Evolutionary conservation across 352 stramenopile species (phyloP).

Genomic region (Phytophthora fragariaefolia): DNA sequence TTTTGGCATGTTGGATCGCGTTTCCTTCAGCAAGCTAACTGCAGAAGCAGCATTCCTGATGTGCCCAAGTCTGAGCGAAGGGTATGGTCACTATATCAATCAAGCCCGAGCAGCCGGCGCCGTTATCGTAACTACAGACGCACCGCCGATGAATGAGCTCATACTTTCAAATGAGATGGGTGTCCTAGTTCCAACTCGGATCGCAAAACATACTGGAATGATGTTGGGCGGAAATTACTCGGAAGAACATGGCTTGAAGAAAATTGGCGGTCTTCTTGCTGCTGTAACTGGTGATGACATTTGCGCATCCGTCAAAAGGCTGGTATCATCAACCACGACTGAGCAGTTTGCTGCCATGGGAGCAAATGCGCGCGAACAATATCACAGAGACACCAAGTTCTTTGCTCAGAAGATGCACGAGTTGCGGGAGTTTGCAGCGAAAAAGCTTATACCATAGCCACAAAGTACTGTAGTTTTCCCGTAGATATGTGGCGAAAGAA

Average conservation of each 20-base stretch:
- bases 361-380: neutral
- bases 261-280: neutral
- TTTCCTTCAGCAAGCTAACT: neutral
- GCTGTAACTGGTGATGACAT: neutral
- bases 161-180: neutral
- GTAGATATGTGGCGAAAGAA: too few species aligned
- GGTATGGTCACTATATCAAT: neutral
- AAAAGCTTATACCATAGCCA: neutral
- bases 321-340: neutral
- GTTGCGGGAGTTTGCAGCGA: neutral
- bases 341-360: neutral
- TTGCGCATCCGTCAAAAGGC: neutral
- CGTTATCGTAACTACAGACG: neutral
- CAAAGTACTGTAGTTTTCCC: too few species aligned
- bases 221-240: neutral
- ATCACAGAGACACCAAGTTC: constrained; percentile 2
- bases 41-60: neutral
- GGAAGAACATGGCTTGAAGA: neutral
- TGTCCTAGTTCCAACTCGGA: neutral
- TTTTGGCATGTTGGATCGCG: neutral
- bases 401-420: neutral
- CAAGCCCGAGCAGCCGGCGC: neutral
- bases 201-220: neutral
- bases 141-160: neutral
- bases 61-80: neutral